Evolutionary conservation across 192 early-diverging fungal species (phyloP).

Genomic region (Mortierella alpina): DNA sequence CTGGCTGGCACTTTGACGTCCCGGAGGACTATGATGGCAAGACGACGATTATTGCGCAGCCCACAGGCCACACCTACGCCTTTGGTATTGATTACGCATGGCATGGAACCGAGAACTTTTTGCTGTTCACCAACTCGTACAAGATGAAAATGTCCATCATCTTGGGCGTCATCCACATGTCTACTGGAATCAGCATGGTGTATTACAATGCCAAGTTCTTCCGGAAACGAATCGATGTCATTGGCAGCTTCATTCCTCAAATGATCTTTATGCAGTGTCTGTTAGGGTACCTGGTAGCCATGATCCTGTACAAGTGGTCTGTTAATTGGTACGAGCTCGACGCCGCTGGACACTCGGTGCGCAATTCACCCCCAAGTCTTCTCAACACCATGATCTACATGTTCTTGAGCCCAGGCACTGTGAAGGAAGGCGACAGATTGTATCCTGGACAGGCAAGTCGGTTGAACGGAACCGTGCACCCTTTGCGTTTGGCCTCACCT

Average conservation of each 20-base stretch:
- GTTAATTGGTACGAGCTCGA: conserved; percentile 88
- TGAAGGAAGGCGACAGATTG: conserved; percentile 74
- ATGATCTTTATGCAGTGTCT: conserved; percentile 91
- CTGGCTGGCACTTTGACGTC: conserved; percentile 79
- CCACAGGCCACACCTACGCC: conserved; percentile 52
- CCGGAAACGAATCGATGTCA: conserved; percentile 80
- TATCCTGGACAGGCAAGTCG: conserved; percentile 78
- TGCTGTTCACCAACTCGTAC: conserved; percentile 97
- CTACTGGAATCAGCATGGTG: conserved; percentile 89
- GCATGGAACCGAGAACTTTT: conserved; percentile 92
- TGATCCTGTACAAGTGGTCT: conserved; percentile 97
- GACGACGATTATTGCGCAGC: conserved; percentile 67
- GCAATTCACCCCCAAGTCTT: conserved; percentile 87
- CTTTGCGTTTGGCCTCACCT: no score
- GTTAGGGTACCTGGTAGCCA: conserved; percentile 94
- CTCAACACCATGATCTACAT: conserved; percentile 99
- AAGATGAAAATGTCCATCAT: conserved; percentile 99
- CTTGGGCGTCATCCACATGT: conserved; percentile 97
- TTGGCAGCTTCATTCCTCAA: conserved; percentile 92
- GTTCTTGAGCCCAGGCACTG: conserved; percentile 94
- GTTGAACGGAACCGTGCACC: not conserved
- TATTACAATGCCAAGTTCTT: conserved; percentile 92
- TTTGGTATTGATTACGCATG: conserved; percentile 68
- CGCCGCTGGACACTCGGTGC: conserved; percentile 67
- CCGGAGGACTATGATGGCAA: conserved; percentile 68